A percentile compares a stretch with the other conserved stretches of the same genome.
Conservation (phyloP, 2,329 filamentous ascomycete species). For the Aspergillus sojae region DNA sequence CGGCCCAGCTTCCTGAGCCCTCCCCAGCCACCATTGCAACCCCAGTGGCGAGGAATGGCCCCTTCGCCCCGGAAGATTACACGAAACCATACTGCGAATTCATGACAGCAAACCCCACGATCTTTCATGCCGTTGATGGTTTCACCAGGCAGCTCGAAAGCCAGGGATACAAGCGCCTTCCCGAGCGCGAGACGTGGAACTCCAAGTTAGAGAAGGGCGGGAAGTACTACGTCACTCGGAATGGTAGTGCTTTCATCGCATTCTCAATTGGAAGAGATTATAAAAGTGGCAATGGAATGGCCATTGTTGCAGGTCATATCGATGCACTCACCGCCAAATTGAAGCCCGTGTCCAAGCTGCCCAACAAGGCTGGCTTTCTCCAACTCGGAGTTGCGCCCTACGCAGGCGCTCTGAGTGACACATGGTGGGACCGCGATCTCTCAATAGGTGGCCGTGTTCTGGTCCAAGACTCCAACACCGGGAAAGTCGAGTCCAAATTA, state of each 20-base stretch:
- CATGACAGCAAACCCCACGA: slow-evolving; percentile 84
- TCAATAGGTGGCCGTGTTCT: slow-evolving; percentile 87
- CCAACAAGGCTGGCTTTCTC: slow-evolving; percentile 80
- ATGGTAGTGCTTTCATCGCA: slow-evolving; percentile 81
- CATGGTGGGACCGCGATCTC: slow-evolving; percentile 97
- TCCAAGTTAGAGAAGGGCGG: slow-evolving; percentile 73
- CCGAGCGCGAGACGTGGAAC: slow-evolving; percentile 76
- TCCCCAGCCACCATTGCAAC: slow-evolving; percentile 17
- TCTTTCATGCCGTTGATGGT: slow-evolving; percentile 85
- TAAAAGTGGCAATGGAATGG: slow-evolving; percentile 80
- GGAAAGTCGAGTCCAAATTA: slow-evolving; percentile 77
- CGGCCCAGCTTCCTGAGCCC: slow-evolving; percentile 29
- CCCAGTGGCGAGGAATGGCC: slow-evolving; percentile 17
- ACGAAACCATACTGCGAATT: slow-evolving; percentile 86
- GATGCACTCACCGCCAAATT: slow-evolving; percentile 88
- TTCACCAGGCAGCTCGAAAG: slow-evolving; percentile 73
- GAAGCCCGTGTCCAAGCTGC: slow-evolving; percentile 86
- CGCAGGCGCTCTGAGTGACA: slow-evolving; percentile 80
- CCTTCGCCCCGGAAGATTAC: slow-evolving; percentile 60
- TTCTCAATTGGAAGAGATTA: slow-evolving; percentile 83
- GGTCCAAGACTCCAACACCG: slow-evolving; percentile 70
- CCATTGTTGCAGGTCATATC: slow-evolving; percentile 88
- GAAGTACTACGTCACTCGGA: slow-evolving; percentile 86
- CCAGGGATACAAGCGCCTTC: slow-evolving; percentile 74
- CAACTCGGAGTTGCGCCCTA: slow-evolving; percentile 93